Evolutionary conservation across 78 protist genomes (phyloP).

Genomic region (Dictyostelium intermedium): DNA sequence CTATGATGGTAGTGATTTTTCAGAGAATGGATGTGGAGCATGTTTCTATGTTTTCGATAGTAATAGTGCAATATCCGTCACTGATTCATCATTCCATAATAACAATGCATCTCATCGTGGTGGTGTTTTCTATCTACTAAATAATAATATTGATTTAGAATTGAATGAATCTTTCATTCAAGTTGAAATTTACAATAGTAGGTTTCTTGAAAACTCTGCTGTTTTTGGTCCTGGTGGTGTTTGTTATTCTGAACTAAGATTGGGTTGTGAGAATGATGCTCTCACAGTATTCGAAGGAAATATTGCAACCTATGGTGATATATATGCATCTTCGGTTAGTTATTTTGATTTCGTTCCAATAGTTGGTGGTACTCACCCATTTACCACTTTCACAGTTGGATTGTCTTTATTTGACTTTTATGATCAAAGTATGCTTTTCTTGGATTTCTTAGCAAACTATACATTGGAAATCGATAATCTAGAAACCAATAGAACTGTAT

Average conservation of each 20-base stretch:
- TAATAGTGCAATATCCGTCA: not conserved
- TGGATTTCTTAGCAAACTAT: not conserved
- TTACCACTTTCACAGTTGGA: not conserved
- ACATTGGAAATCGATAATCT: not conserved
- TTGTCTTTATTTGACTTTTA: slow-evolving; percentile 1
- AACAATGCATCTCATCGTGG: not conserved
- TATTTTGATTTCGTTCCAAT: not conserved
- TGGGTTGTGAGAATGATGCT: not conserved
- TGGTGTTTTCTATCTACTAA: not conserved
- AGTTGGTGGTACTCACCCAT: not conserved
- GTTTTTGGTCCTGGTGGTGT: slow-evolving; percentile 52
- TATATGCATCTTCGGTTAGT: not conserved
- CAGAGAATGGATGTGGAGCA: not conserved
- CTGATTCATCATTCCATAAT: not conserved
- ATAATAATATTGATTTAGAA: too few species aligned
- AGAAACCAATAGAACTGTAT: not conserved
- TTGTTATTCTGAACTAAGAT: not conserved
- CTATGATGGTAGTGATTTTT: not conserved
- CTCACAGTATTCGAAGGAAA: not conserved
- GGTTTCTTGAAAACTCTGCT: not conserved
- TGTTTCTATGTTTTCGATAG: not conserved
- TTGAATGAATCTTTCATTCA: not conserved
- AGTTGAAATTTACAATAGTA: not conserved
- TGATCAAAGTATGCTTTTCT: not conserved
- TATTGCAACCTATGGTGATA: slow-evolving; percentile 10